phyloP scores from a whole-genome alignment of 208 protist genomes.

The Crithidia sp. region DNA sequence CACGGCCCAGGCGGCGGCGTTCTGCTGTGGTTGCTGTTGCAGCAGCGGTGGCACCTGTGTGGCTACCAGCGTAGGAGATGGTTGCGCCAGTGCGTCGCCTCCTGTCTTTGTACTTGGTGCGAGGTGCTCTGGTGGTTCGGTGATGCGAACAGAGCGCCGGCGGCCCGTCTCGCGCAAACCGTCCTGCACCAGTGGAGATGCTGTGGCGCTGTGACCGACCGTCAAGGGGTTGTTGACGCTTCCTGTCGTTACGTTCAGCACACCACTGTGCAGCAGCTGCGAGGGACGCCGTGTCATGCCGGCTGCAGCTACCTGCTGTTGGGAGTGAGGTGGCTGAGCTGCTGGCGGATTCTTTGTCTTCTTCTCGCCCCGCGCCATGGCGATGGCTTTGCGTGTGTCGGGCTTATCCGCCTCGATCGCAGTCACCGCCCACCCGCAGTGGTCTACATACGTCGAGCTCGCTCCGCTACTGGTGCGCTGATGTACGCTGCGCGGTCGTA shows the following conservation, averaged over 20 bases:
- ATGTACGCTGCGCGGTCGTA: background rate
- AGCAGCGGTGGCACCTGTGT: background rate
- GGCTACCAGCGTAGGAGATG: background rate
- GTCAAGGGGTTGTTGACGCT: conserved; percentile 2
- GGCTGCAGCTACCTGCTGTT: no score
- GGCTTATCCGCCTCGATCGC: conserved; percentile 12
- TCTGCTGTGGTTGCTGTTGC: background rate
- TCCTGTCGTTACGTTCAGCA: background rate
- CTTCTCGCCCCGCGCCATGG: background rate
- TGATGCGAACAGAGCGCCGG: conserved; percentile 5
- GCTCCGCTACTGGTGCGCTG: background rate
- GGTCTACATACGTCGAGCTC: conserved; percentile 5
- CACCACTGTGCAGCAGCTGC: no score
- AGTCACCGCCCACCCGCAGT: conserved; percentile 1
- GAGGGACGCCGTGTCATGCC: no score
- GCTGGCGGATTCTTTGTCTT: background rate
- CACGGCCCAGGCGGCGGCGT: background rate
- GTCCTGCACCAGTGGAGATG: background rate
- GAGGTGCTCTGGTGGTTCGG: background rate
- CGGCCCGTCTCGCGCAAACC: background rate
- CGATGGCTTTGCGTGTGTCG: conserved; percentile 10
- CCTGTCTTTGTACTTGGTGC: background rate
- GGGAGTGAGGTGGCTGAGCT: background rate
- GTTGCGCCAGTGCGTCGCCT: background rate
- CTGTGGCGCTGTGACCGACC: background rate